phyloP scores from a whole-genome alignment of 2,329 filamentous ascomycete genomes.

The Acrodontium crateriforme region DNA sequence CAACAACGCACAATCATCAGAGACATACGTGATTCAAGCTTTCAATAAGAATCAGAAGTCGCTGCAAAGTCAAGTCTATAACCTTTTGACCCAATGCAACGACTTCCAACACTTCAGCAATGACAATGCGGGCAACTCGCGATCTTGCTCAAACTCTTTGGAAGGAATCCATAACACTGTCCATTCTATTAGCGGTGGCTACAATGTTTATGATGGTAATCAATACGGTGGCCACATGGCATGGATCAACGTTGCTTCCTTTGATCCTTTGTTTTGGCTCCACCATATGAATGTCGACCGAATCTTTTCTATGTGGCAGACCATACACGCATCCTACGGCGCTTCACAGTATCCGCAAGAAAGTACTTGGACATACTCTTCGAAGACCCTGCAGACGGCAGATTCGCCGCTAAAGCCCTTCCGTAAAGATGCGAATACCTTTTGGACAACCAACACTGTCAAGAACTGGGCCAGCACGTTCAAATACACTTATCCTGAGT shows the following conservation, averaged over 20 bases:
- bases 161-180: slow-evolving; percentile 18
- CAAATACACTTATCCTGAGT: slow-evolving; percentile 63
- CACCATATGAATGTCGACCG: slow-evolving; percentile 23
- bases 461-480: slow-evolving; percentile 44
- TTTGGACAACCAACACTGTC: slow-evolving; percentile 54
- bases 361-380: slow-evolving; percentile 17
- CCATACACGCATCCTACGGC: slow-evolving; percentile 14
- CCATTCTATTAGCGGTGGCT: slow-evolving; percentile 13
- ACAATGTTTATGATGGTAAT: slow-evolving; percentile 3
- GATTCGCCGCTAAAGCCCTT: slow-evolving; percentile 43
- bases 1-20: slow-evolving; percentile 9
- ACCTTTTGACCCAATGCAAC: slow-evolving; percentile 13
- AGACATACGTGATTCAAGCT: slow-evolving; percentile 7
- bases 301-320: slow-evolving; percentile 22
- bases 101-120: slow-evolving; percentile 15
- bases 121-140: slow-evolving; percentile 10
- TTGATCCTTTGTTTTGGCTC: slow-evolving; percentile 22
- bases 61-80: slow-evolving; percentile 14
- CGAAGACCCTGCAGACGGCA: slow-evolving; percentile 10
- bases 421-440: slow-evolving; percentile 42
- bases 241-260: slow-evolving; percentile 16
- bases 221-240: slow-evolving; percentile 23
- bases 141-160: slow-evolving; percentile 12
- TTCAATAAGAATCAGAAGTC: slow-evolving; percentile 17
- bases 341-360: slow-evolving; percentile 14